Percentiles rank a stretch among this genome's conserved stretches.
These are phyloP conservation scores for Marasmius sp. DNA, from an alignment of 1,284 basidiomycete species.

Conservation along the genomic window DNA sequence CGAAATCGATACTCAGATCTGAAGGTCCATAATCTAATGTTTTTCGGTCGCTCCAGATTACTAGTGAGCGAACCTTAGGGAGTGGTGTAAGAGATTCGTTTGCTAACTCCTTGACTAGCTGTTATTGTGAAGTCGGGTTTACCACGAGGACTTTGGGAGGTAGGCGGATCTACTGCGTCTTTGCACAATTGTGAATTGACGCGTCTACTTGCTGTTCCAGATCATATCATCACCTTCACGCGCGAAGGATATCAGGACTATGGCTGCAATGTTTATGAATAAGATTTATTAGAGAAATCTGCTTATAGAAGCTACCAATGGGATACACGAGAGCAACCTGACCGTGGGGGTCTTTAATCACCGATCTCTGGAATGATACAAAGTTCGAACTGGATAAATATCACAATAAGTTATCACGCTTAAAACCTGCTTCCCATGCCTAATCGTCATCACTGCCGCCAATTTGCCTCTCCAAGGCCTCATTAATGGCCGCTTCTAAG, in stretches of 20 bases:
- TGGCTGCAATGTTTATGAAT: conserved; percentile 43
- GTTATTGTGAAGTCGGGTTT: conserved; percentile 79
- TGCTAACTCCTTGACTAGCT: conserved; percentile 39
- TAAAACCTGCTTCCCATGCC: not conserved
- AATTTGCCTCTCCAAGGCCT: not conserved
- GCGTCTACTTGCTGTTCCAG: conserved; percentile 32
- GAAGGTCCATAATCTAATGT: not conserved
- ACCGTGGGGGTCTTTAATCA: no score
- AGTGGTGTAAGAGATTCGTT: conserved; percentile 4
- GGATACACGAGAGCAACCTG: no score
- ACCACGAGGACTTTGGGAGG: conserved; percentile 69
- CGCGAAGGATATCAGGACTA: conserved; percentile 57
- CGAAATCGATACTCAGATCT: not conserved
- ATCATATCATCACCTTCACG: conserved; percentile 59
- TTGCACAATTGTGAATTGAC: not conserved
- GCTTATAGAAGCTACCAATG: no score
- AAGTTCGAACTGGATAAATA: not conserved
- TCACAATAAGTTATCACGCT: not conserved
- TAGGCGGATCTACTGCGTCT: conserved; percentile 24
- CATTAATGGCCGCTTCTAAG: not conserved
- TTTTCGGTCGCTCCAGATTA: conserved; percentile 32
- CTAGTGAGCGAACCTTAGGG: conserved; percentile 29
- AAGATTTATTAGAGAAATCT: not conserved
- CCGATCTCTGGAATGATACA: no score
- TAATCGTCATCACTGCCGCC: not conserved